Evolutionary conservation across 208 protist genomes (phyloP), one percentile per base, ranked within the genome.

Genomic region (Trypanosoma vivax): DNA sequence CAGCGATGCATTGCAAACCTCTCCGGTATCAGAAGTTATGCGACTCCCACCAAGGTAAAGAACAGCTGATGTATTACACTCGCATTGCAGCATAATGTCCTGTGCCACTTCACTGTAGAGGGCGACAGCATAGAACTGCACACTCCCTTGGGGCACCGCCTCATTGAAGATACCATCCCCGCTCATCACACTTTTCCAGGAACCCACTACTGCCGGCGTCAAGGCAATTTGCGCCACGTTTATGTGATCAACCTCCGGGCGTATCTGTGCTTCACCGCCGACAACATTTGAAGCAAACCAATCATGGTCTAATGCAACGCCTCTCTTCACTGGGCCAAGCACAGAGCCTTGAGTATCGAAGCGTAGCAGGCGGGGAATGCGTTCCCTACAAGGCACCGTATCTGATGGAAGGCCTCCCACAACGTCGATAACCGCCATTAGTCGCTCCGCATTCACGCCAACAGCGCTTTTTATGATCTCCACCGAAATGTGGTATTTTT

Each of bases 221-320:
- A 1, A 13, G 18, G 3, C 14, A 2, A 37, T 42, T n/a, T 42
- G 24, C 27, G 27, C 51, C 1, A 37, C 38, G 18, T 19, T 47
- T 16, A 14, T 21, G 27, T 34, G 24, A 0, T 39, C 51, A 5
- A 37, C 39, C 2, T 39, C 25, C 9, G 38, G 51, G 14, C 51
- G 51, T 11, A 57, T 38, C 34, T 47, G 51, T 39, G 51, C 14
- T 39, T 48, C 51, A 48, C 51, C 51, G 16, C 51, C 51, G 14
- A 57, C 51, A n/a, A 57, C 33, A 11, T 35, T 47, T 25, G 51
- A 42, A 19, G 51, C 51, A 33, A 57, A 57, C 51, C 39, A 57
- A 33, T 57, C 51, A 24, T 38, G 25, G 2, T 48, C 27, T 7
- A 57, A 27, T 34, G 38, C 51, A 4, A 23, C 25, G 10, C 6